phyloP scores from a whole-genome alignment of 371 early-diverging fungal genomes.

The Mortierella sp. region DNA sequence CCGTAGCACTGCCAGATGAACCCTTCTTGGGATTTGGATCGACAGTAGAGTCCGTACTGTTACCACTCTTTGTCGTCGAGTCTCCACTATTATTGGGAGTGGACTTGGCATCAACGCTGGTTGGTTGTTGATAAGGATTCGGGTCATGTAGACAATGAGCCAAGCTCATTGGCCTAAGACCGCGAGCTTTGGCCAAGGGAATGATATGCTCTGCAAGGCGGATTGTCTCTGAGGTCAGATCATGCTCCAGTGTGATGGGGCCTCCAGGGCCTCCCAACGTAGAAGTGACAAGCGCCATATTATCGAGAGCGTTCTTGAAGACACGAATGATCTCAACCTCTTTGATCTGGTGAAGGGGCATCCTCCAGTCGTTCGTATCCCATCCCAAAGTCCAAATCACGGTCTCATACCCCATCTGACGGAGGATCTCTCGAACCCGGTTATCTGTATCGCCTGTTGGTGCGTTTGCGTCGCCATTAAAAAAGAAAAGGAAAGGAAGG shows the following conservation, averaged over 20 bases:
- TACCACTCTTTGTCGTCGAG: no score
- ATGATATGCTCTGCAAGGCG: conserved; percentile 27
- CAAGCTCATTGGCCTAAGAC: conserved; percentile 44
- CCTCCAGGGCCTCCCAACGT: conserved; percentile 20
- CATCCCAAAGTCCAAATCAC: conserved; percentile 63
- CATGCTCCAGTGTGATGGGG: conserved; percentile 55
- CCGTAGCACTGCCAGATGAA: no score
- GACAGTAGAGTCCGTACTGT: no score
- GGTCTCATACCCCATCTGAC: conserved; percentile 59
- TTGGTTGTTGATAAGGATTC: conserved; percentile 23
- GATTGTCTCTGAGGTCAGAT: conserved; percentile 30
- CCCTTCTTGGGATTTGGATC: no score
- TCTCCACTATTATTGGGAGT: no score
- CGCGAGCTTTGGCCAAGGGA: conserved; percentile 19
- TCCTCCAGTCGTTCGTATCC: conserved; percentile 57
- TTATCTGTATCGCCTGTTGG: conserved; percentile 70
- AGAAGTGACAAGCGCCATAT: conserved; percentile 22
- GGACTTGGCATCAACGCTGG: no score
- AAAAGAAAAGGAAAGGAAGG: not conserved
- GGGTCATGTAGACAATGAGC: conserved; percentile 37
- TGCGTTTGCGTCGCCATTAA: not conserved
- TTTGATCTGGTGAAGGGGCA: conserved; percentile 22
- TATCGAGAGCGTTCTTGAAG: conserved; percentile 37
- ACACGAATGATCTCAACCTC: conserved; percentile 19
- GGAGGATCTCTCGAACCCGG: conserved; percentile 73